These are phyloP conservation scores for Elaeagnus macrophylla DNA, from an alignment of 306 rosid species.

Conservation along the genomic window DNA sequence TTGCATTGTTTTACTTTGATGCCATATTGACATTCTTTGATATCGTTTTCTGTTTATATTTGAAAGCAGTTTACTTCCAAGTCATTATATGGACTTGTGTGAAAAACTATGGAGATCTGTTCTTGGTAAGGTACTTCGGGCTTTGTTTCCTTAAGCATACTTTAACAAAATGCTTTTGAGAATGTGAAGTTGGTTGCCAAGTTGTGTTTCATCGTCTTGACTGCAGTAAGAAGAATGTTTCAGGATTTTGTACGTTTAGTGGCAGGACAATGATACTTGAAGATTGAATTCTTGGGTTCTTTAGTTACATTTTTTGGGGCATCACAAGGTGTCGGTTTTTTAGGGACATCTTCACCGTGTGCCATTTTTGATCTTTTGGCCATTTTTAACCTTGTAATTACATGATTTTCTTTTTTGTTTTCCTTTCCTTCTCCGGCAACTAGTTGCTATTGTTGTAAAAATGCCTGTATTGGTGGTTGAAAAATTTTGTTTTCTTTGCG, in stretches of 20 bases:
- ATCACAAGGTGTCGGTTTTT: slow-evolving; percentile 52
- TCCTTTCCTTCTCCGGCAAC: slow-evolving; percentile 4
- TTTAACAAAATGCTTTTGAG: background rate
- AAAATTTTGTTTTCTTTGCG: slow-evolving; percentile 14
- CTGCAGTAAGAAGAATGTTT: slow-evolving; percentile 3
- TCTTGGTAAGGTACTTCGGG: slow-evolving; percentile 57
- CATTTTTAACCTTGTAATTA: slow-evolving; percentile 42
- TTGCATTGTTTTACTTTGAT: background rate
- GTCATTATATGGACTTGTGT: slow-evolving; percentile 30
- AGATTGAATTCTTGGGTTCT: background rate
- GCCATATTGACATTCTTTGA: background rate
- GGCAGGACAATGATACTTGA: too few relatives aligned
- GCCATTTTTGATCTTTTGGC: slow-evolving; percentile 10
- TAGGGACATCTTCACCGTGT: slow-evolving; percentile 40
- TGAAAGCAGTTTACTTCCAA: slow-evolving; percentile 43
- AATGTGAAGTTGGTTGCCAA: slow-evolving; percentile 23
- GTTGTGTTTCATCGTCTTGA: slow-evolving; percentile 26
- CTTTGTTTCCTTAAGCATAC: slow-evolving; percentile 35
- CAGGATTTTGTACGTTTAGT: too few relatives aligned
- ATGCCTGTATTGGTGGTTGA: slow-evolving; percentile 24
- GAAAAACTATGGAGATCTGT: slow-evolving; percentile 37
- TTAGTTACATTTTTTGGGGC: slow-evolving; percentile 23
- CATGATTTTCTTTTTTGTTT: slow-evolving; percentile 7
- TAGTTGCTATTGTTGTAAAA: slow-evolving; percentile 44
- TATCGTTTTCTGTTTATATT: background rate